Evolutionary conservation across 306 rosid species (phyloP).

Genomic region (Vigna trinervia): DNA sequence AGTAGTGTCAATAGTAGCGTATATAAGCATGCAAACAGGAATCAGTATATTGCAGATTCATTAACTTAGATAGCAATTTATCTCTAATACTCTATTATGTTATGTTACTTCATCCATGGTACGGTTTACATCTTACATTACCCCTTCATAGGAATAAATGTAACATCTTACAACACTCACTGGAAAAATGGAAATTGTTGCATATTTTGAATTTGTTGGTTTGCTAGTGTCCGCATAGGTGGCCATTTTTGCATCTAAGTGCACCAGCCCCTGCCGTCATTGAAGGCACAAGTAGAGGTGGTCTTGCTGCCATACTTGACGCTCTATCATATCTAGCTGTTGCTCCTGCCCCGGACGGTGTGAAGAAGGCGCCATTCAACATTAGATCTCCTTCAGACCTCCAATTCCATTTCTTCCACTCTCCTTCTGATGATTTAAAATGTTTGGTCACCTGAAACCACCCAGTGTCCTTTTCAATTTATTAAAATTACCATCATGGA

Average conservation of each 20-base stretch:
- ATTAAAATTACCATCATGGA: no score
- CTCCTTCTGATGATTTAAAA: slow-evolving; percentile 49
- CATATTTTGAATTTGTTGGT: background rate
- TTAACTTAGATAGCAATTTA: background rate
- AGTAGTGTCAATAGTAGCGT: background rate
- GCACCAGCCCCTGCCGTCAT: slow-evolving; percentile 73
- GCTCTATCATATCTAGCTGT: slow-evolving; percentile 69
- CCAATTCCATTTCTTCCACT: slow-evolving; percentile 91
- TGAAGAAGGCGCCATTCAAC: slow-evolving; percentile 85
- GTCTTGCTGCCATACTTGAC: slow-evolving; percentile 71
- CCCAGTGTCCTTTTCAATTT: background rate
- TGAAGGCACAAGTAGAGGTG: slow-evolving; percentile 64
- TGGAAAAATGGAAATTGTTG: background rate
- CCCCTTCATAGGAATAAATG: background rate
- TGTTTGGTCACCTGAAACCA: slow-evolving; percentile 64
- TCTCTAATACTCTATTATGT: background rate
- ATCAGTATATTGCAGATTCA: background rate
- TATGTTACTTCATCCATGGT: background rate
- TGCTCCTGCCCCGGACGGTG: slow-evolving; percentile 63
- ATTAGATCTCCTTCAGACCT: slow-evolving; percentile 75
- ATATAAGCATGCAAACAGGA: no score
- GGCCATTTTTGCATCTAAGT: slow-evolving; percentile 61
- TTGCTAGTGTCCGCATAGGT: slow-evolving; percentile 40
- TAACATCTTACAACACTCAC: background rate
- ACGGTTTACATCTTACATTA: background rate